Conservation (phyloP, 805 yeast species). For the Candida ulmi region DNA sequence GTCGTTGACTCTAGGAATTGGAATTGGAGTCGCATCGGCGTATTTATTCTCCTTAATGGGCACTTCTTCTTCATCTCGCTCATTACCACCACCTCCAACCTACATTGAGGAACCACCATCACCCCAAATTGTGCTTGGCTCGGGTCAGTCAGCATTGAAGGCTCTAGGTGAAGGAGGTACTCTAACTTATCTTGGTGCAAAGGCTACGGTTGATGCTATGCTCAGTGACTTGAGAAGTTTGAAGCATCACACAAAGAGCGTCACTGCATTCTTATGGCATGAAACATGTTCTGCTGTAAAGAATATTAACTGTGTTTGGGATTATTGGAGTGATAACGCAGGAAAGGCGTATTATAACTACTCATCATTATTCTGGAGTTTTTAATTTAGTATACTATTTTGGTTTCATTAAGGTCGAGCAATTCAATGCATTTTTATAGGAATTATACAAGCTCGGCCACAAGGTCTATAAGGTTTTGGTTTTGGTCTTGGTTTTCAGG, state of each 20-base stretch:
- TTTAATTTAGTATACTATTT: background rate
- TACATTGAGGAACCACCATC: too few species aligned
- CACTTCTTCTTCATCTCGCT: too few species aligned
- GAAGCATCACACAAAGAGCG: conserved; percentile 1
- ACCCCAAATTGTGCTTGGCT: too few species aligned
- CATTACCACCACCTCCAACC: too few species aligned
- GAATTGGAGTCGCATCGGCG: conserved; percentile 21
- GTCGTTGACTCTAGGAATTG: conserved; percentile 19
- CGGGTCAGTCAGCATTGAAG: too few species aligned
- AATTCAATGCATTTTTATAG: too few species aligned
- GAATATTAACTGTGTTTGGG: conserved; percentile 5
- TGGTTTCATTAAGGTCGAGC: background rate
- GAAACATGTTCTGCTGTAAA: conserved; percentile 3
- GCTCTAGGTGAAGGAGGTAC: too few species aligned
- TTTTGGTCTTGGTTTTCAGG: too few species aligned
- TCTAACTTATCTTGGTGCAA: background rate
- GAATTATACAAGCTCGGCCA: too few species aligned
- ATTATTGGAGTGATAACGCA: conserved; percentile 2
- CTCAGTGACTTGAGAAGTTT: background rate
- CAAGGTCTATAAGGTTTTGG: too few species aligned
- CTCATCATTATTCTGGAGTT: conserved; percentile 10
- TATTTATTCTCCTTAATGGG: conserved; percentile 4
- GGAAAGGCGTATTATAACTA: conserved; percentile 5
- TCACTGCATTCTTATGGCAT: conserved; percentile 9
- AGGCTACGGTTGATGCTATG: background rate